phyloP scores from a whole-genome alignment of 176 grass and related monocot genomes.

The Oryza punctata region DNA sequence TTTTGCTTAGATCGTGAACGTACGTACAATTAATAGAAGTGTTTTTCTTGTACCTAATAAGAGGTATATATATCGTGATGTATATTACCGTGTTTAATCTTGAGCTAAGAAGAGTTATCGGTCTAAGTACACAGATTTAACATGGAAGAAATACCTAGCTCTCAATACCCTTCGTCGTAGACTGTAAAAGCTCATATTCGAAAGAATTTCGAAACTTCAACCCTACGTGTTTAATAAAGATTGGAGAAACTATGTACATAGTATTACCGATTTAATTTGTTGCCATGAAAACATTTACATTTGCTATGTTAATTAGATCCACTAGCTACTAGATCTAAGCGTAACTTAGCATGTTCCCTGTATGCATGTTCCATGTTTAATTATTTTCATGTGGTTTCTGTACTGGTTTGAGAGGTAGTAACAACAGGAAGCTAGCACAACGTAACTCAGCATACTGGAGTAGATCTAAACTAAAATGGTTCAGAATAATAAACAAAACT shows the following conservation, averaged over 20 bases:
- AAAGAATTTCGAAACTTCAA: not conserved
- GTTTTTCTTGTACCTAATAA: no score
- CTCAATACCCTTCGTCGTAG: not conserved
- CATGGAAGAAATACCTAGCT: not conserved
- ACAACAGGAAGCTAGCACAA: not conserved
- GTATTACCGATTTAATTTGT: not conserved
- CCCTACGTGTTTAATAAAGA: not conserved
- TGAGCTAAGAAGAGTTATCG: not conserved
- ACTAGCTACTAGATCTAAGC: not conserved
- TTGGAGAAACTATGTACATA: not conserved
- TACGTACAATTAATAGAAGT: no score
- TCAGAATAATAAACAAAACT: constrained; percentile 22
- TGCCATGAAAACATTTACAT: not conserved
- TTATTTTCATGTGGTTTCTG: not conserved
- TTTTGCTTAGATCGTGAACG: no score
- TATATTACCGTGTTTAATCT: not conserved
- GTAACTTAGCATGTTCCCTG: not conserved
- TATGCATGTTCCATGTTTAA: not conserved
- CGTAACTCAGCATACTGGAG: not conserved
- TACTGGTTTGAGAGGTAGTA: not conserved
- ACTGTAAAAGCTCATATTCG: not conserved
- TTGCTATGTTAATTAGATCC: not conserved
- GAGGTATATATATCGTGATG: not conserved
- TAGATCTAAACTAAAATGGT: not conserved
- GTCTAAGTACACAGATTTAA: not conserved